These are phyloP conservation scores for Botrytis pseudocinerea DNA, from an alignment of 2,329 filamentous ascomycete species.

Conservation along the genomic window DNA sequence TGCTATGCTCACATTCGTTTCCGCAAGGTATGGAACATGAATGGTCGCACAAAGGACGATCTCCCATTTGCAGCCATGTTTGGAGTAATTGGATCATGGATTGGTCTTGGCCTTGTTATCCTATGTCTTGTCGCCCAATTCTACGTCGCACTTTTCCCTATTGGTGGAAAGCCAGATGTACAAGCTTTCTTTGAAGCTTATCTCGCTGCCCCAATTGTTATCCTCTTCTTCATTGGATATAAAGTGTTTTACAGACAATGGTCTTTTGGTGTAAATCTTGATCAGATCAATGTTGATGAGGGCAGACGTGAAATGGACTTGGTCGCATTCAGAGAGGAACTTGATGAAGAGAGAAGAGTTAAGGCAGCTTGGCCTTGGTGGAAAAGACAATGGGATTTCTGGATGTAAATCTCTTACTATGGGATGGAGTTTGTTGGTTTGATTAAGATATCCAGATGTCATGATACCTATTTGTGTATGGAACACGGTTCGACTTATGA, in stretches of 20 bases:
- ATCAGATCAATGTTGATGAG: constrained; percentile 38
- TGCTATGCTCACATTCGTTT: constrained; percentile 66
- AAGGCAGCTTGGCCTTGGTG: constrained; percentile 37
- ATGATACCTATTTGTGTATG: neutral
- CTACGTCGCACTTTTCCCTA: constrained; percentile 50
- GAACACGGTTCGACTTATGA: neutral
- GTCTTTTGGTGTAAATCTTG: constrained; percentile 35
- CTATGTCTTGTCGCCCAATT: constrained; percentile 63
- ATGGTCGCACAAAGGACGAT: constrained; percentile 54
- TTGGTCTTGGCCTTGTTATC: constrained; percentile 66
- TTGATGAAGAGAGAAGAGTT: constrained; percentile 37
- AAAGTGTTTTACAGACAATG: constrained; percentile 54
- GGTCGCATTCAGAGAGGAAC: constrained; percentile 37
- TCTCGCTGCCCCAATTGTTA: constrained; percentile 57
- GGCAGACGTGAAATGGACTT: constrained; percentile 39
- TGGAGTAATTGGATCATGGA: constrained; percentile 67
- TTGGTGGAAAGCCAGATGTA: constrained; percentile 48
- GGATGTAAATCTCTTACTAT: constrained; percentile 16
- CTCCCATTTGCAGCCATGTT: constrained; percentile 50
- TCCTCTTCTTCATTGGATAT: constrained; percentile 62
- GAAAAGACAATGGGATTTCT: constrained; percentile 37
- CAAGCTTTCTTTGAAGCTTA: constrained; percentile 46
- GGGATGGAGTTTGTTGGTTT: constrained; percentile 2
- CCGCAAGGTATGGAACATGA: constrained; percentile 59
- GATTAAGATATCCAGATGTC: neutral